phyloP scores from a whole-genome alignment of 1,284 basidiomycete genomes.

The Trichosporon sp. region DNA sequence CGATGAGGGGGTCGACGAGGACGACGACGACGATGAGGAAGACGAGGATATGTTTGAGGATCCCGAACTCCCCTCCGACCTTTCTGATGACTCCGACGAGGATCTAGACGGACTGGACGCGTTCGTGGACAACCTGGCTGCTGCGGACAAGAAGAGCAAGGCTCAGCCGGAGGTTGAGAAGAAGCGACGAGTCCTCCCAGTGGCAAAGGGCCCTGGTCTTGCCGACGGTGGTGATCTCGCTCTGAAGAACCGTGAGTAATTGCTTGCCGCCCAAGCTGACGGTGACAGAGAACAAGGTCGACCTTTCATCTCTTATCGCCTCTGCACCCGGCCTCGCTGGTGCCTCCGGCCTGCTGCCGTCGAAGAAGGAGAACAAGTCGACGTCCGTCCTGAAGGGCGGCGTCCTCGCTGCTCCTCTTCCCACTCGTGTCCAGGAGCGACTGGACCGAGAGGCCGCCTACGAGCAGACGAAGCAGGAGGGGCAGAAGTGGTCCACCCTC shows the following conservation, averaged over 20 bases:
- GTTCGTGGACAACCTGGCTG: slow-evolving; percentile 72
- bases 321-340: slow-evolving; percentile 68
- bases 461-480: slow-evolving; percentile 86
- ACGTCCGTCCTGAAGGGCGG: slow-evolving; percentile 62
- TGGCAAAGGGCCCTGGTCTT: slow-evolving; percentile 49
- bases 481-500: slow-evolving; percentile 80
- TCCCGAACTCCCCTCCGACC: slow-evolving; percentile 61
- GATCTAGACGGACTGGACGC: slow-evolving; percentile 69
- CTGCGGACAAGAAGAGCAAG: slow-evolving; percentile 71
- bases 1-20: slow-evolving; percentile 49
- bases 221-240: slow-evolving; percentile 47
- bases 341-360: slow-evolving; percentile 46
- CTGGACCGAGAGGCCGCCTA: slow-evolving; percentile 93
- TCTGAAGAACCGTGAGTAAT: slow-evolving; percentile 47
- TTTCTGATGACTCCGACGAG: slow-evolving; percentile 61
- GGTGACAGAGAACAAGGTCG: slow-evolving; percentile 50
- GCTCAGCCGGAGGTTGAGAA: slow-evolving; percentile 67
- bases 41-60: slow-evolving; percentile 56
- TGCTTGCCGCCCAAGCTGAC: slow-evolving; percentile 21
- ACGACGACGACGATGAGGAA: slow-evolving; percentile 51
- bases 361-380: slow-evolving; percentile 59
- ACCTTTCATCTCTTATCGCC: slow-evolving; percentile 60
- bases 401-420: slow-evolving; percentile 80
- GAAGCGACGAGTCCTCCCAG: slow-evolving; percentile 56
- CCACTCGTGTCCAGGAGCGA: slow-evolving; percentile 81